Percentiles rank a stretch among this genome's conserved stretches.
Conservation (phyloP, 495 filamentous ascomycete species). For the Cairneyella variabilis region DNA sequence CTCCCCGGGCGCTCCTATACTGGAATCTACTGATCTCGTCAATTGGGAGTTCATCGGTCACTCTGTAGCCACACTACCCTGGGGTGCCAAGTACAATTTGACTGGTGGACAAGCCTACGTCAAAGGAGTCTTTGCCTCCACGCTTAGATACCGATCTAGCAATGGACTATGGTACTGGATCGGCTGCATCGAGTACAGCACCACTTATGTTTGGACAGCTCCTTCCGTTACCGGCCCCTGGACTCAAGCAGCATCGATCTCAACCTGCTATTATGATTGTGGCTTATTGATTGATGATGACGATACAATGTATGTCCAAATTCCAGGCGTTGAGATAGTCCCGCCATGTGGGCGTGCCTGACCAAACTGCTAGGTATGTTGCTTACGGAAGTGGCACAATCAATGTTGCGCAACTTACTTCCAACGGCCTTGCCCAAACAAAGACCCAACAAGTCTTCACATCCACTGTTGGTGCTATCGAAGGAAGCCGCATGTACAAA, state of each 20-base stretch:
- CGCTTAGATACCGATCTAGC: constrained; percentile 46
- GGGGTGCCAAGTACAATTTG: constrained; percentile 45
- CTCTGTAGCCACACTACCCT: constrained; percentile 48
- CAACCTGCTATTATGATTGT: constrained; percentile 53
- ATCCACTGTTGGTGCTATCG: constrained; percentile 37
- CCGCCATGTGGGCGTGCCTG: too few relatives aligned
- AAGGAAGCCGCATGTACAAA: constrained; percentile 56
- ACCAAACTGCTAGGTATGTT: constrained; percentile 55
- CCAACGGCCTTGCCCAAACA: constrained; percentile 41
- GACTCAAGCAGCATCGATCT: constrained; percentile 28
- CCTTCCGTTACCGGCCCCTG: constrained; percentile 34
- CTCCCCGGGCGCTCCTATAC: constrained; percentile 57
- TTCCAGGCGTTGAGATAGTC: too few relatives aligned
- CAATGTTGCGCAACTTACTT: constrained; percentile 45
- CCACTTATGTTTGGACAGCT: constrained; percentile 50
- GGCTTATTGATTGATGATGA: constrained; percentile 53
- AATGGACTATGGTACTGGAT: constrained; percentile 53
- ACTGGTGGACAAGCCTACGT: constrained; percentile 42
- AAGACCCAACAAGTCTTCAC: constrained; percentile 40
- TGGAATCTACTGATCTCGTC: constrained; percentile 52
- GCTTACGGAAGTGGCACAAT: constrained; percentile 49
- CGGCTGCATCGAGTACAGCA: constrained; percentile 45
- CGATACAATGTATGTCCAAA: too few relatives aligned
- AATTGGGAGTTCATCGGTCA: constrained; percentile 55
- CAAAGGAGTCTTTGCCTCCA: constrained; percentile 53